These are phyloP conservation scores for Diophrys appendiculata DNA, from an alignment of 73 alveolate species.

Conservation along the genomic window DNA sequence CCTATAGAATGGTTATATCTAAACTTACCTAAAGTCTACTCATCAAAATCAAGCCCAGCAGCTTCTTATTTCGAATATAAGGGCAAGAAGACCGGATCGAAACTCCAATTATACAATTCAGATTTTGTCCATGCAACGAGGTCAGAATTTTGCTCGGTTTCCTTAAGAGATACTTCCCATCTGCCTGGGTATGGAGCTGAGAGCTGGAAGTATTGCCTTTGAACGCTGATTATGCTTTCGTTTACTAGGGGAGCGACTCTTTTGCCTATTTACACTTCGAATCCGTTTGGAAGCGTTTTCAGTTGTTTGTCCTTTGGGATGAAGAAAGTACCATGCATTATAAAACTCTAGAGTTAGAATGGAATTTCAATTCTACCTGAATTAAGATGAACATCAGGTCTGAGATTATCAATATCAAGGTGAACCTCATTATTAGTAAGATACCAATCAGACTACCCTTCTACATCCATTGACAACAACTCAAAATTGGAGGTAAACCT, in stretches of 20 bases:
- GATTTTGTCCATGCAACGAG: not conserved
- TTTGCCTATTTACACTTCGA: not conserved
- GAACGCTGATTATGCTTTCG: not conserved
- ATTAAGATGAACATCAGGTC: not conserved
- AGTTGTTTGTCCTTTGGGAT: too few relatives aligned
- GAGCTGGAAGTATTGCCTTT: not conserved
- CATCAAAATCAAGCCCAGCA: not conserved
- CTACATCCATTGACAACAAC: not conserved
- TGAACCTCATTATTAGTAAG: not conserved
- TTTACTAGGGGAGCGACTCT: not conserved
- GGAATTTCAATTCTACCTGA: not conserved
- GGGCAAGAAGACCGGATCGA: not conserved
- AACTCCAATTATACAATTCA: not conserved
- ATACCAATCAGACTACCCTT: not conserved
- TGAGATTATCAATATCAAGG: not conserved
- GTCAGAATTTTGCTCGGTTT: not conserved
- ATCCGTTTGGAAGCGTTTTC: constrained; percentile 3
- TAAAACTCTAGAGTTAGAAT: not conserved
- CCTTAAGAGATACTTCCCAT: not conserved
- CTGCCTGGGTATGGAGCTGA: not conserved
- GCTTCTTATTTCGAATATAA: too few relatives aligned
- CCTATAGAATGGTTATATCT: too few relatives aligned
- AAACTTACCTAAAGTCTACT: too few relatives aligned
- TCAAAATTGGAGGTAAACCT: not conserved
- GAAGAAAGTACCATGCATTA: not conserved